These are phyloP conservation scores for Dalechampia spathulata DNA, from an alignment of 441 rosid genomes.

Conservation along the genomic window DNA sequence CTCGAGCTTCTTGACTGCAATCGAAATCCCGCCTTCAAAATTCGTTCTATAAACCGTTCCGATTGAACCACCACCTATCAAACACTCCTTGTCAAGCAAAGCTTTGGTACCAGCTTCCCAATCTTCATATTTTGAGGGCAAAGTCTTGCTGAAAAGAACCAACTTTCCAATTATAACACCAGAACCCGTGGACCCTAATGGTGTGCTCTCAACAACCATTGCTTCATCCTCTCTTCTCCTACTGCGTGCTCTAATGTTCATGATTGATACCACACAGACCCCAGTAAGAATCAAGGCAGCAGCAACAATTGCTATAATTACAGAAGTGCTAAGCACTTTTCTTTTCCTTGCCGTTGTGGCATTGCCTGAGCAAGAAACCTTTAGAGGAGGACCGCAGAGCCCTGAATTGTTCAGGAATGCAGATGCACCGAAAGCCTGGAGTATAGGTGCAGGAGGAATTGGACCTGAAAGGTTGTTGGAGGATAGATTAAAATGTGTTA, in stretches of 20 bases:
- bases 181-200: slow-evolving; percentile 62
- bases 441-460: slow-evolving; percentile 41
- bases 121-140: slow-evolving; percentile 90
- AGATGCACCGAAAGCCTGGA: slow-evolving; percentile 53
- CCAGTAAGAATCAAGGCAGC: slow-evolving; percentile 80
- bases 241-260: slow-evolving; percentile 70
- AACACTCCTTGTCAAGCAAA: slow-evolving; percentile 76
- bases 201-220: slow-evolving; percentile 64
- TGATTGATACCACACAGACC: slow-evolving; percentile 64
- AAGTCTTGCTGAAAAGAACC: slow-evolving; percentile 84
- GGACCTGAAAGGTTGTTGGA: slow-evolving; percentile 68
- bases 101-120: slow-evolving; percentile 94
- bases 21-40: slow-evolving; percentile 83
- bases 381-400: slow-evolving; percentile 75
- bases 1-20: slow-evolving; percentile 93
- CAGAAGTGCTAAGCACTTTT: slow-evolving; percentile 62
- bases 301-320: slow-evolving; percentile 69
- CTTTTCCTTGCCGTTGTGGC: slow-evolving; percentile 29
- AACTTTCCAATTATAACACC: slow-evolving; percentile 75
- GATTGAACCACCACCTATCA: slow-evolving; percentile 76
- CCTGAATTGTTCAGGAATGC: slow-evolving; percentile 62
- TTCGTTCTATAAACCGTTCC: slow-evolving; percentile 74
- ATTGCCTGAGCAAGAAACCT: slow-evolving; percentile 38
- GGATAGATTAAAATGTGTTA: slow-evolving; percentile 57
- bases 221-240: slow-evolving; percentile 38